phyloP scores from a whole-genome alignment of 768 basidiomycete species.

The Pleurotus sapidus region DNA sequence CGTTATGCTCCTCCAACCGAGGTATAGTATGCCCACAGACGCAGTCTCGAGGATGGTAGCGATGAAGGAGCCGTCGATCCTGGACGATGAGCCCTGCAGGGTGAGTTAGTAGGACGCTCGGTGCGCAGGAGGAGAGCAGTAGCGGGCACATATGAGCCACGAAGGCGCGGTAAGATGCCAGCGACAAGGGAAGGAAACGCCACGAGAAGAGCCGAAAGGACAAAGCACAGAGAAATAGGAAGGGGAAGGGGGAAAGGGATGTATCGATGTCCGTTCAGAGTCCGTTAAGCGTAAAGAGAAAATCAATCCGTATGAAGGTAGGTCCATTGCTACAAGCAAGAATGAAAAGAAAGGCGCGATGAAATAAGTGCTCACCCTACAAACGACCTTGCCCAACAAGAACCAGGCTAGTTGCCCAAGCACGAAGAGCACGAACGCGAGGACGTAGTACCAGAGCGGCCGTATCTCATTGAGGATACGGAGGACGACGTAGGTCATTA shows the following conservation, averaged over 20 bases:
- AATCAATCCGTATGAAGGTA: no score
- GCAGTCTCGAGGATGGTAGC: constrained; percentile 83
- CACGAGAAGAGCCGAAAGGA: no score
- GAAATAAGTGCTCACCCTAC: constrained; percentile 38
- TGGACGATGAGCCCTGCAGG: constrained; percentile 53
- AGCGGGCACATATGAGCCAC: background rate
- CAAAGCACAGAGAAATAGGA: no score
- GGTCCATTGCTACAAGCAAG: no score
- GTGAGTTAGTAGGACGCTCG: no score
- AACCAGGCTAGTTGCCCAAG: constrained; percentile 83
- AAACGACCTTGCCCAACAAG: constrained; percentile 75
- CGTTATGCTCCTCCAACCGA: constrained; percentile 87
- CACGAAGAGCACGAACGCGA: constrained; percentile 74
- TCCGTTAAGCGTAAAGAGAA: no score
- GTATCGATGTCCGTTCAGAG: no score
- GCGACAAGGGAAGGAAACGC: no score
- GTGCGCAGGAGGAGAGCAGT: background rate
- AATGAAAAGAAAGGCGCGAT: no score
- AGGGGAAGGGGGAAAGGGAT: no score
- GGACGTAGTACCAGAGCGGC: constrained; percentile 77
- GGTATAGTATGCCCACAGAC: constrained; percentile 61
- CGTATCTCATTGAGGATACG: constrained; percentile 72
- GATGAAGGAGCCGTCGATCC: constrained; percentile 85
- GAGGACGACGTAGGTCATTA: constrained; percentile 84
- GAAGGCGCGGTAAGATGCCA: no score